phyloP scores from a whole-genome alignment of 2,329 filamentous ascomycete species.

The Lecanoromycetidae sp. region DNA sequence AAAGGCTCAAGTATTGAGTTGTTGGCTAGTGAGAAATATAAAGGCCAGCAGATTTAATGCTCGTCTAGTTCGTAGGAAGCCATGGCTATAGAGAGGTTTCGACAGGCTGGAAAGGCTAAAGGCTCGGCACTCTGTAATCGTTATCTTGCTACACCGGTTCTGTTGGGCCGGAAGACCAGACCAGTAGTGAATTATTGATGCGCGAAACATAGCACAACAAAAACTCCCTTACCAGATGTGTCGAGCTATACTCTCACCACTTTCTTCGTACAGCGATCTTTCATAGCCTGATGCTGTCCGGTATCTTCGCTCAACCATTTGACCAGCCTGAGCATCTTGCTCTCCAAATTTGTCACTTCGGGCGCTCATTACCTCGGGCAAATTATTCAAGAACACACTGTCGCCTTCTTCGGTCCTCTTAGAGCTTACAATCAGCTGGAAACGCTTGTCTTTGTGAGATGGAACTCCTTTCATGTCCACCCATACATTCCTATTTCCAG shows the following conservation, averaged over 20 bases:
- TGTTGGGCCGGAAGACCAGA: too few species aligned
- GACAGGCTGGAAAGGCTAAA: too few species aligned
- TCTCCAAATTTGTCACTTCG: neutral
- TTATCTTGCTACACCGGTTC: too few species aligned
- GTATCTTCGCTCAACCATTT: constrained; percentile 45
- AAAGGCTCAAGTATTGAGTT: too few species aligned
- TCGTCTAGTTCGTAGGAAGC: too few species aligned
- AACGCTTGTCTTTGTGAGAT: neutral
- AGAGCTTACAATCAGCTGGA: constrained; percentile 9
- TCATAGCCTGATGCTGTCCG: constrained; percentile 28
- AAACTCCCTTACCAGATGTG: constrained; percentile 49
- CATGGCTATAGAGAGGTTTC: too few species aligned
- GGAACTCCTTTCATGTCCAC: constrained; percentile 20
- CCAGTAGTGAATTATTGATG: too few species aligned
- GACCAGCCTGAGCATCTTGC: constrained; percentile 29
- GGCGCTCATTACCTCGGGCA: constrained; percentile 7
- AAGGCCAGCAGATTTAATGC: too few species aligned
- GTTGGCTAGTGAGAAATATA: too few species aligned
- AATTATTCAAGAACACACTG: neutral
- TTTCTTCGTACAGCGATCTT: constrained; percentile 53
- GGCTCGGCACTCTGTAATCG: too few species aligned
- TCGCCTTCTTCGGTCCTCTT: neutral
- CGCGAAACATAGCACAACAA: neutral
- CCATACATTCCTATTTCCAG: constrained; percentile 10
- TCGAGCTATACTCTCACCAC: constrained; percentile 58